Evolutionary conservation across 2,329 filamentous ascomycete species (phyloP).

Genomic region (Colletotrichum tabaci): DNA sequence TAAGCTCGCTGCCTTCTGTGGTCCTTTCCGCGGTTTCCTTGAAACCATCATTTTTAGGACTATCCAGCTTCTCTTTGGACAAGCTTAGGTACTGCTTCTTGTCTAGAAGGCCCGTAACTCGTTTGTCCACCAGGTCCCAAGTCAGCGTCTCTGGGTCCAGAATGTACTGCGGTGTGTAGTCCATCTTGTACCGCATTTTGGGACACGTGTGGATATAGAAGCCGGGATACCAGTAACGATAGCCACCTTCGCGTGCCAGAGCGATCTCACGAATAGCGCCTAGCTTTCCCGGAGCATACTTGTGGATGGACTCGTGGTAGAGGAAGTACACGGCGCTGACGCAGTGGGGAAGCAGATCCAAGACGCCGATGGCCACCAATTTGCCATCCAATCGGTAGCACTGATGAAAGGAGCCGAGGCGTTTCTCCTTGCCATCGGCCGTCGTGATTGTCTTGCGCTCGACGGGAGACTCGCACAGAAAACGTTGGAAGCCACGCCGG

Average conservation of each 20-base stretch:
- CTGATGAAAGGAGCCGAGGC: slow-evolving; percentile 83
- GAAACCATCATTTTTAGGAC: slow-evolving; percentile 45
- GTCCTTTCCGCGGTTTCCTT: slow-evolving; percentile 34
- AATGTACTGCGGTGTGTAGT: slow-evolving; percentile 82
- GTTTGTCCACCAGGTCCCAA: slow-evolving; percentile 73
- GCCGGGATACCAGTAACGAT: slow-evolving; percentile 84
- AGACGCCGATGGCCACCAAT: slow-evolving; percentile 81
- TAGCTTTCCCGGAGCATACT: slow-evolving; percentile 80
- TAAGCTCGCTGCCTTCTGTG: neutral
- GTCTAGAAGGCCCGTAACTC: slow-evolving; percentile 65
- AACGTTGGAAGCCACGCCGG: slow-evolving; percentile 75
- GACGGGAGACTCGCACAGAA: slow-evolving; percentile 81
- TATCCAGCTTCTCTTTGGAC: slow-evolving; percentile 48
- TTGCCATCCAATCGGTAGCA: slow-evolving; percentile 85
- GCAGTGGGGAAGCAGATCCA: slow-evolving; percentile 82
- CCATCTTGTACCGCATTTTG: slow-evolving; percentile 90
- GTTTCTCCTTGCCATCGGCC: slow-evolving; percentile 66
- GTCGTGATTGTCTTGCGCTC: slow-evolving; percentile 59
- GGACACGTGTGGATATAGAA: slow-evolving; percentile 86
- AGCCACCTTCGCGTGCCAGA: slow-evolving; percentile 77
- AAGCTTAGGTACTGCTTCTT: slow-evolving; percentile 70
- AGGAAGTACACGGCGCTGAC: slow-evolving; percentile 89
- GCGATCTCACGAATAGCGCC: slow-evolving; percentile 82
- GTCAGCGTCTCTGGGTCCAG: slow-evolving; percentile 76
- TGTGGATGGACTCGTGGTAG: slow-evolving; percentile 82